phyloP scores from a whole-genome alignment of 306 rosid genomes.

The Gynostemma pentaphyllum region DNA sequence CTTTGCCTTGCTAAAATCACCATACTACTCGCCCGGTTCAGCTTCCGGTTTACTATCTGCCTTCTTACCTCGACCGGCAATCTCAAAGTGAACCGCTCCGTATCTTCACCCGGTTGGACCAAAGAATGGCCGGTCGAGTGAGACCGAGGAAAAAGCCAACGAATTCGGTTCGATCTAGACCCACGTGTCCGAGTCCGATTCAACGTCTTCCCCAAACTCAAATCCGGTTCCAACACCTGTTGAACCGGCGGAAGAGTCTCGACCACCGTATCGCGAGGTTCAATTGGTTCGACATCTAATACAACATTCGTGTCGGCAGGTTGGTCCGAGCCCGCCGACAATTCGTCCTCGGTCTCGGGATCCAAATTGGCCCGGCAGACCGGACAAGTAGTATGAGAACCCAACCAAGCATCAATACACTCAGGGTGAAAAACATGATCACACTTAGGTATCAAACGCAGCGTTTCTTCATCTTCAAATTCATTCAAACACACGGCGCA shows the following conservation, averaged over 20 bases:
- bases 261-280: not conserved
- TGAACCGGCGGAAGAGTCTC: not conserved
- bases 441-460: slow-evolving; percentile 86
- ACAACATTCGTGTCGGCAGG: too few species aligned
- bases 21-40: slow-evolving; percentile 59
- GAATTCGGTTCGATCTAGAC: slow-evolving; percentile 22
- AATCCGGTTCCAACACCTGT: not conserved
- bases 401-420: slow-evolving; percentile 78
- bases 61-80: slow-evolving; percentile 64
- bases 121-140: slow-evolving; percentile 86
- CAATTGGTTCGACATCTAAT: too few species aligned
- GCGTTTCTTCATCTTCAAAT: slow-evolving; percentile 67
- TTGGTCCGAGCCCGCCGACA: too few species aligned
- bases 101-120: slow-evolving; percentile 58
- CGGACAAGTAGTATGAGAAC: slow-evolving; percentile 71
- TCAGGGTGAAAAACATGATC: slow-evolving; percentile 88
- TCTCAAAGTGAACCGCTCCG: slow-evolving; percentile 70
- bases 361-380: slow-evolving; percentile 79
- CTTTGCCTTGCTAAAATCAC: slow-evolving; percentile 35
- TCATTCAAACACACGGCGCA: slow-evolving; percentile 86
- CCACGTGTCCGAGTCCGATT: slow-evolving; percentile 47
- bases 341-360: too few species aligned
- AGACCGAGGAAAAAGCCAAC: slow-evolving; percentile 46
- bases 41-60: slow-evolving; percentile 37
- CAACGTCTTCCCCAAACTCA: slow-evolving; percentile 20